A percentile compares a stretch with the other conserved stretches of the same genome.
phyloP scores from a whole-genome alignment of 202 grass and related monocot genomes.

The Thinopyrum obtusiflorum region DNA sequence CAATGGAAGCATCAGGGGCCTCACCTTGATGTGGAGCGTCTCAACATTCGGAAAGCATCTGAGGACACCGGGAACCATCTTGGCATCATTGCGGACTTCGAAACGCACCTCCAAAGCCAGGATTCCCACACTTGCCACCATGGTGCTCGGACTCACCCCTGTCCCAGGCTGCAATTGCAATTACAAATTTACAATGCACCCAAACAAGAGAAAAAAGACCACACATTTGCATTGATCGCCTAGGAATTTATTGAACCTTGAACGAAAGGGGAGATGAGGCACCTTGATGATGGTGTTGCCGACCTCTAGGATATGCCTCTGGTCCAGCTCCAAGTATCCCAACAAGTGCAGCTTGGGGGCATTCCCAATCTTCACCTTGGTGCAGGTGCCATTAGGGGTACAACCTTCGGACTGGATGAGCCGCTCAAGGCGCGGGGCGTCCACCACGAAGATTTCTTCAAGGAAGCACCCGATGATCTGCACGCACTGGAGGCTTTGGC shows the following conservation, averaged over 20 bases:
- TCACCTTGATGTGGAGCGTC: neutral
- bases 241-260: neutral
- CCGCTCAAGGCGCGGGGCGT: neutral
- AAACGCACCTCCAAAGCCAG: neutral
- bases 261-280: neutral
- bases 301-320: neutral
- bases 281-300: conserved; percentile 22
- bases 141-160: neutral
- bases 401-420: neutral
- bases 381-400: neutral
- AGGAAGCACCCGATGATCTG: neutral
- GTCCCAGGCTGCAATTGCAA: neutral
- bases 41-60: neutral
- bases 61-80: conserved; percentile 1
- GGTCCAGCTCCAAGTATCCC: neutral
- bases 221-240: neutral
- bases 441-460: neutral
- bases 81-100: neutral
- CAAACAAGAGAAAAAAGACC: neutral
- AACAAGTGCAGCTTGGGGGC: neutral
- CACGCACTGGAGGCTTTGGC: neutral
- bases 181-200: neutral
- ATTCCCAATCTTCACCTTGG: neutral
- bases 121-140: neutral
- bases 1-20: neutral